Evolutionary conservation across 78 protist species (phyloP).

Genomic region (Salpingoeca rosetta): DNA sequence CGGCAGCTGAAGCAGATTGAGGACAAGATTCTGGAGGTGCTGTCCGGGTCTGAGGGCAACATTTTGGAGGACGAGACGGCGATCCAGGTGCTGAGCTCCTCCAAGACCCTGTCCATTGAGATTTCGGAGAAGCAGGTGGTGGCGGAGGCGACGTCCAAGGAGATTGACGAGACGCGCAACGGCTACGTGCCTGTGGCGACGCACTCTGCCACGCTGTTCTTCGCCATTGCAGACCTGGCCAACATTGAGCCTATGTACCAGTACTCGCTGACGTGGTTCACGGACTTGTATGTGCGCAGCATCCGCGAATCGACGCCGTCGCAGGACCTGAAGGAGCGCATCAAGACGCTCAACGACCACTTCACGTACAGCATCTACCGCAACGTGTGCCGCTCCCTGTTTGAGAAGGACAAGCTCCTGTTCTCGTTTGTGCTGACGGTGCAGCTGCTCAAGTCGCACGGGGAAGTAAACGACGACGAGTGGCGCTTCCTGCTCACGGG

Average conservation of each 20-base stretch:
- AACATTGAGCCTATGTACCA: constrained; percentile 60
- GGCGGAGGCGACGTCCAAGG: constrained; percentile 35
- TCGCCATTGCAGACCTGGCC: constrained; percentile 38
- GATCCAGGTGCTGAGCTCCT: constrained; percentile 14
- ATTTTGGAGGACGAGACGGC: constrained; percentile 62
- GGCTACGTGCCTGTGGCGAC: constrained; percentile 46
- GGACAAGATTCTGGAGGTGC: constrained; percentile 49
- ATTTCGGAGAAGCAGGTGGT: constrained; percentile 14
- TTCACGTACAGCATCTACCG: constrained; percentile 35
- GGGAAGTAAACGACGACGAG: constrained; percentile 12
- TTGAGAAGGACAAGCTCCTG: constrained; percentile 61
- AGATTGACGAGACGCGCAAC: constrained; percentile 44
- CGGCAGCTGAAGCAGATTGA: constrained; percentile 47
- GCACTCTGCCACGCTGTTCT: constrained; percentile 56
- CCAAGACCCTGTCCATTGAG: constrained; percentile 16
- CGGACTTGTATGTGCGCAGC: not conserved
- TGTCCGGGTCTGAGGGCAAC: constrained; percentile 45
- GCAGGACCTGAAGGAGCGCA: constrained; percentile 2
- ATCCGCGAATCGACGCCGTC: not conserved
- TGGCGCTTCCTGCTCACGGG: constrained; percentile 51
- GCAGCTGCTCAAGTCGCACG: constrained; percentile 17
- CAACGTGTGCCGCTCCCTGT: constrained; percentile 52
- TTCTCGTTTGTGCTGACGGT: constrained; percentile 46
- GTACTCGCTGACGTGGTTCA: constrained; percentile 43
- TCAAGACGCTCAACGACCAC: constrained; percentile 1